A percentile compares a stretch with the other conserved stretches of the same genome.
phyloP scores from a whole-genome alignment of 768 basidiomycete genomes.

The Tulasnella sp. region DNA sequence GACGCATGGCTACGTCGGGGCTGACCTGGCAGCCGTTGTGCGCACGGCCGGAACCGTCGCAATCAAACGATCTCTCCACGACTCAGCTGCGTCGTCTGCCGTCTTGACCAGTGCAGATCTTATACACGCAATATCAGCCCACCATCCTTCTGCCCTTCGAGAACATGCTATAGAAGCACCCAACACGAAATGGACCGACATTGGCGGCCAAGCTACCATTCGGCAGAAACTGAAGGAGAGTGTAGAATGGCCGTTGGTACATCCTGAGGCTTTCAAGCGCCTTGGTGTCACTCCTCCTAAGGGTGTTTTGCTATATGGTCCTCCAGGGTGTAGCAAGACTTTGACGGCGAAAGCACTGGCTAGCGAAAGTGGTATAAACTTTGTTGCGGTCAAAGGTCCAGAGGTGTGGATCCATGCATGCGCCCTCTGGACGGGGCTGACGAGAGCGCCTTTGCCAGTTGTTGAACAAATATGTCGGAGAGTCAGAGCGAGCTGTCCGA shows the following conservation, averaged over 20 bases:
- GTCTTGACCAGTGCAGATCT: slow-evolving; percentile 47
- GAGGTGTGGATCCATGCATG: slow-evolving; percentile 45
- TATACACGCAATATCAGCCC: slow-evolving; percentile 53
- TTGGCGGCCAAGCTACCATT: slow-evolving; percentile 91
- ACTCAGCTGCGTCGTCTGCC: slow-evolving; percentile 22
- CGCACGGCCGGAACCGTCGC: slow-evolving; percentile 87
- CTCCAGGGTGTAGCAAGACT: slow-evolving; percentile 94
- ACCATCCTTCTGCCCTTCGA: slow-evolving; percentile 89
- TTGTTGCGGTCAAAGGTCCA: slow-evolving; percentile 91
- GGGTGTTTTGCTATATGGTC: slow-evolving; percentile 90
- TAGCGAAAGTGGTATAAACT: slow-evolving; percentile 93
- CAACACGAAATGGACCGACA: slow-evolving; percentile 60
- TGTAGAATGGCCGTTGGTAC: slow-evolving; percentile 88
- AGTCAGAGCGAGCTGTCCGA: slow-evolving; percentile 88
- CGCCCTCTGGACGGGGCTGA: not conserved
- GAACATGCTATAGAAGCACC: slow-evolving; percentile 84
- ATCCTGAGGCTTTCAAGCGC: slow-evolving; percentile 81
- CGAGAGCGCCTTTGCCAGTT: slow-evolving; percentile 40
- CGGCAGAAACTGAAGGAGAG: slow-evolving; percentile 85
- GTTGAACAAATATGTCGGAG: slow-evolving; percentile 92
- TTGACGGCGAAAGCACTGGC: slow-evolving; percentile 97
- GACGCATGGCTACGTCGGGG: slow-evolving; percentile 95
- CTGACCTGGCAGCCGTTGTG: slow-evolving; percentile 84
- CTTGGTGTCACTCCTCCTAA: slow-evolving; percentile 84
- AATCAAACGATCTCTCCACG: slow-evolving; percentile 50